These are phyloP conservation scores for Circinella umbellata DNA, from an alignment of 371 early-diverging fungal genomes.

Conservation along the genomic window DNA sequence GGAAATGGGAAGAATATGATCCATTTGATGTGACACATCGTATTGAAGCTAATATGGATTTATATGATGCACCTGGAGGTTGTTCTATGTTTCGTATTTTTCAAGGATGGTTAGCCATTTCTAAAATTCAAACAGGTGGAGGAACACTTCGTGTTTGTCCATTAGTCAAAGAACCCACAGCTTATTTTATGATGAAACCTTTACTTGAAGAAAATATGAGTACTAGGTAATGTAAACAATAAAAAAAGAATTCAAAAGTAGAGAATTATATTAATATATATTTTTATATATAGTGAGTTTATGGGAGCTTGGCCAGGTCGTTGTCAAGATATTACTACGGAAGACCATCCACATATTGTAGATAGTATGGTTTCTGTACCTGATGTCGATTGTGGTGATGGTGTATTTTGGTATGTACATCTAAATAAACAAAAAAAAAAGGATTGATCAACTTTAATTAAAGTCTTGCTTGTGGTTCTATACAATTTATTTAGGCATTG, in stretches of 20 bases:
- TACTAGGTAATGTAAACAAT: conserved; percentile 20
- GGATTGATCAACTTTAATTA: no score
- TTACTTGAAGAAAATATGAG: conserved; percentile 32
- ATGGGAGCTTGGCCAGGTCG: conserved; percentile 45
- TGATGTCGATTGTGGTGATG: conserved; percentile 42
- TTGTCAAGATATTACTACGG: conserved; percentile 34
- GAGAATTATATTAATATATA: neutral
- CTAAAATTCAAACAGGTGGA: conserved; percentile 33
- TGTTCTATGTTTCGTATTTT: conserved; percentile 50
- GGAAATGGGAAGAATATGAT: conserved; percentile 38
- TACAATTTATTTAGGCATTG: no score
- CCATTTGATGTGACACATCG: conserved; percentile 49
- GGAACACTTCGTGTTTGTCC: conserved; percentile 48
- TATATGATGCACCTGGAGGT: conserved; percentile 39
- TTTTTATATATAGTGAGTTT: conserved; percentile 27
- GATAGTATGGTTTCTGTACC: conserved; percentile 44
- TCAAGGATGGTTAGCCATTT: conserved; percentile 52
- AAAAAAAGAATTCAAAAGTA: neutral
- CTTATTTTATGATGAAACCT: conserved; percentile 49
- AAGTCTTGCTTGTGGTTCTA: no score
- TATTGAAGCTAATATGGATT: conserved; percentile 42
- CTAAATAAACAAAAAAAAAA: no score
- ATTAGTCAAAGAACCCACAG: conserved; percentile 41
- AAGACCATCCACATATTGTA: conserved; percentile 40
- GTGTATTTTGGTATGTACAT: conserved; percentile 43